These are phyloP conservation scores for Apiospora kogelbergensis DNA, from an alignment of 2,329 filamentous ascomycete genomes.

Conservation along the genomic window DNA sequence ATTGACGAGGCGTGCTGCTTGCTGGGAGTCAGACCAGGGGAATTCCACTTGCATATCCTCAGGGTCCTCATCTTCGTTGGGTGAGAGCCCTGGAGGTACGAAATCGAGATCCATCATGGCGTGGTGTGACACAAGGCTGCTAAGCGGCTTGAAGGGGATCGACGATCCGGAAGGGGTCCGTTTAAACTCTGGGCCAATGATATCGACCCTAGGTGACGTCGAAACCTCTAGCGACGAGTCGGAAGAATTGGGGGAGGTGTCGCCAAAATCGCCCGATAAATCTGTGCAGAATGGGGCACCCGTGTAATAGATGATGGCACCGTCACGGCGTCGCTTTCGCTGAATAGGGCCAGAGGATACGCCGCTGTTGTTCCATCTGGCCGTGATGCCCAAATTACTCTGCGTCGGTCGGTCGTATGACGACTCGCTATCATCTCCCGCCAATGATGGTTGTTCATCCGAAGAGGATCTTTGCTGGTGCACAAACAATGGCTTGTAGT, in stretches of 20 bases:
- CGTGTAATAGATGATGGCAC: conserved; percentile 81
- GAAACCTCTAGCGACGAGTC: conserved; percentile 22
- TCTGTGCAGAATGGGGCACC: conserved; percentile 81
- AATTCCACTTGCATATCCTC: conserved; percentile 46
- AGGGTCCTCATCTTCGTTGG: conserved; percentile 32
- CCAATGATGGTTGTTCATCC: conserved; percentile 48
- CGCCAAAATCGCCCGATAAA: conserved; percentile 65
- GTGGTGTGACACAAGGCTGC: conserved; percentile 32
- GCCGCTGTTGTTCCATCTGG: conserved; percentile 46
- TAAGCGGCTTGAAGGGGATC: conserved; percentile 50
- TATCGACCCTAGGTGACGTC: conserved; percentile 21
- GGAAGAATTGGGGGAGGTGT: conserved; percentile 45
- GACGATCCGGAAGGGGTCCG: conserved; percentile 49
- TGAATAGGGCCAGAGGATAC: conserved; percentile 46
- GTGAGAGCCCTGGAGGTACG: conserved; percentile 31
- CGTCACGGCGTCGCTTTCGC: conserved; percentile 60
- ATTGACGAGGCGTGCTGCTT: conserved; percentile 32
- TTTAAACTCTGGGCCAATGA: conserved; percentile 24
- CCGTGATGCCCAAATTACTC: conserved; percentile 47
- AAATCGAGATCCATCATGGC: conserved; percentile 26
- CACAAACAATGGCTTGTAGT: conserved; percentile 64
- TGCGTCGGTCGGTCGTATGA: conserved; percentile 48
- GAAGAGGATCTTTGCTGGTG: conserved; percentile 44
- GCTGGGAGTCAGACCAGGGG: conserved; percentile 44
- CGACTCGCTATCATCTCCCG: conserved; percentile 32